Base-by-base conservation (phyloP, 2,329 filamentous ascomycete genomes). In the Cryphonectria naterciae region DNA sequence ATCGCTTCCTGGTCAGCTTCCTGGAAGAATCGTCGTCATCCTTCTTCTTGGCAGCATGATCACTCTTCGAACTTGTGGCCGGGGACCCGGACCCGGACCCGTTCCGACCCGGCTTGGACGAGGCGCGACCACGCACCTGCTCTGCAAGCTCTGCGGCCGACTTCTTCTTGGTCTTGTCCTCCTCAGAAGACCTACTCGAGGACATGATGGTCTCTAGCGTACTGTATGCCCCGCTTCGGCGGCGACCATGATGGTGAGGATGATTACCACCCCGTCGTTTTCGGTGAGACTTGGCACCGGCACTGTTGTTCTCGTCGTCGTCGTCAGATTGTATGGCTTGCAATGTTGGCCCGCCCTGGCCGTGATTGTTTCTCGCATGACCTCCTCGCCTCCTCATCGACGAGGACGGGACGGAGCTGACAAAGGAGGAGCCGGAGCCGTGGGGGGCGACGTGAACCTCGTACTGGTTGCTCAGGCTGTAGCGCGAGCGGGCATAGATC, bases 161-260 rank as follows among this genome's bases (percentile, higher is more conserved):
- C 76, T 86, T 89, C 78, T 88, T 89, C 74, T 85, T 87, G n/a
- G 84, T 81, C 74, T 84, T 86, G 58, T 89, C 88, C 73, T 91
- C 89, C 35, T 89, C 88, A 0, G 88, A 90, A 1, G 88, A 91
- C 37, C 88, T 85, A 72, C 88, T 91, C 0, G 87, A 89, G 35
- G 88, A 90, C 83, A 91, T 91, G 76, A 91, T 91, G 0, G 89
- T 91, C 75, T 91, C 88, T 4, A 91, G 79, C 0, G 88, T 91
- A 3, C 88, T 87, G 77, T 90, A 88, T 6, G 89, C 89, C 35
- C 82, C 82, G 71, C 86, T 88, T 68, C 83, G 84, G 58, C 84
- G 80, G 54, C 86, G 81, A 1, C 79, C 80, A 13, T 39, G 37
- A 39, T 39, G 37, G 0, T 39, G 37, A 39, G 13, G 32, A 0